A percentile compares a stretch with the other conserved stretches of the same genome.
These are phyloP conservation scores for Sporothrix sp. DNA, from an alignment of 2,329 filamentous ascomycete species.

Conservation along the genomic window DNA sequence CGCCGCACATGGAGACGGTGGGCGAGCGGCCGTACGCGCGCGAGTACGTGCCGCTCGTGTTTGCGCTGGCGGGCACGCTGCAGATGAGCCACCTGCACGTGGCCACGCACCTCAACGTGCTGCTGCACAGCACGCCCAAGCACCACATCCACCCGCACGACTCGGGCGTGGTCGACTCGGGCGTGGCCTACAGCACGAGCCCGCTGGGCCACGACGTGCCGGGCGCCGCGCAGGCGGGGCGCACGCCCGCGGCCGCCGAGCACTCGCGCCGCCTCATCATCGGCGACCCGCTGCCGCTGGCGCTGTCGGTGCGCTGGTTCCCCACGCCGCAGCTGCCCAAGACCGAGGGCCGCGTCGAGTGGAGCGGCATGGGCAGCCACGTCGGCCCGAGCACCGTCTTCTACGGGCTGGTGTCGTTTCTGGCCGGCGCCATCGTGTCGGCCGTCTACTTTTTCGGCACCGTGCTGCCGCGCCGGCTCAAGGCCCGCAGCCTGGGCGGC, in stretches of 20 bases:
- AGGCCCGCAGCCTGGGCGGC: constrained; percentile 41
- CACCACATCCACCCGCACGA: constrained; percentile 53
- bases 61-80: constrained; percentile 80
- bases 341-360: constrained; percentile 55
- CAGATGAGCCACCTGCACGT: constrained; percentile 87
- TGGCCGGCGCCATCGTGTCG: constrained; percentile 43
- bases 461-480: constrained; percentile 45
- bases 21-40: constrained; percentile 40
- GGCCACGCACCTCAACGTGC: constrained; percentile 77
- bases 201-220: constrained; percentile 48
- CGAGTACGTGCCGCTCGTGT: constrained; percentile 73
- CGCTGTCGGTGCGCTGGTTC: constrained; percentile 80
- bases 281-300: constrained; percentile 71
- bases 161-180: constrained; percentile 76
- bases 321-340: constrained; percentile 61
- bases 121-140: constrained; percentile 62
- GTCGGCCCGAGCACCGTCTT: constrained; percentile 55
- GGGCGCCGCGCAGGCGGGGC: neutral
- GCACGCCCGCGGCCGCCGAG: neutral
- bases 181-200: constrained; percentile 75
- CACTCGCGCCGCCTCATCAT: constrained; percentile 62
- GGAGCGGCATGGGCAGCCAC: constrained; percentile 55
- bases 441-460: constrained; percentile 53
- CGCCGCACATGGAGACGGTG: constrained; percentile 43
- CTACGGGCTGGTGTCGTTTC: constrained; percentile 50